Evolutionary conservation across 2,329 filamentous ascomycete species (phyloP), one percentile per base, ranked within the genome.

Genomic region (Pezicula radicicola): DNA sequence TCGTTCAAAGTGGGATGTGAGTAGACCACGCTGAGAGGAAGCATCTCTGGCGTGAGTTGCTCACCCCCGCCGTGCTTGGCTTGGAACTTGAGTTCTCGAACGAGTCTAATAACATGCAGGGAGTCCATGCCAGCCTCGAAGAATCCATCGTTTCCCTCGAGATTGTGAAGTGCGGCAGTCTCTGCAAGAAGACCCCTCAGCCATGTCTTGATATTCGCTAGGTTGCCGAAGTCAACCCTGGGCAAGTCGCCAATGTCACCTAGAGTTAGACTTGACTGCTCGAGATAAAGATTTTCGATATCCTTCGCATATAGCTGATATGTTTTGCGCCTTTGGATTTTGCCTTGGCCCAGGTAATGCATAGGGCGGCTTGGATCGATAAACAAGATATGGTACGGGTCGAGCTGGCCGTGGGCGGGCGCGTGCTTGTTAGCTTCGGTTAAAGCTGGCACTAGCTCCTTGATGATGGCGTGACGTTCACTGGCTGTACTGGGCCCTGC

Each of bases 291-390:
- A 1, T 59, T 50, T 8, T 70, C 63, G 3, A 73, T 42, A 49
- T 71, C 66, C 0, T 57, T 19, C 5, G 56, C 53, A 45, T 71
- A 71, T 7, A 66, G 33, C 7, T 60, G 49, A 6, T 68, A 27
- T 7, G 66, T 67, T n/a, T 52, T 36, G 12, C 53, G 51, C 21
- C 70, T 59, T 54, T 70, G 69, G 4, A 72, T 55, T 2, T 69
- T 72, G 2, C 71, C 71, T 50, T 74, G 72, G 0, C 60, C 60
- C 12, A 68, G 60, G 18, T 66, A 62, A 3, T 60, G 54, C 49
- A 73, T 63, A 1, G 71, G 68, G 54, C 67, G 68, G 0, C 58
- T 59, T 0, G 62, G 48, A 10, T 57, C 52, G 0, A 64, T 61
- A 21, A 73, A 66, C 3, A 63, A 39, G 16, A 73, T 66, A 30